Evolutionary conservation across 176 grass and related monocot species (phyloP), one percentile per base, ranked within the genome.

Genomic region (Musa troglodytarum): DNA sequence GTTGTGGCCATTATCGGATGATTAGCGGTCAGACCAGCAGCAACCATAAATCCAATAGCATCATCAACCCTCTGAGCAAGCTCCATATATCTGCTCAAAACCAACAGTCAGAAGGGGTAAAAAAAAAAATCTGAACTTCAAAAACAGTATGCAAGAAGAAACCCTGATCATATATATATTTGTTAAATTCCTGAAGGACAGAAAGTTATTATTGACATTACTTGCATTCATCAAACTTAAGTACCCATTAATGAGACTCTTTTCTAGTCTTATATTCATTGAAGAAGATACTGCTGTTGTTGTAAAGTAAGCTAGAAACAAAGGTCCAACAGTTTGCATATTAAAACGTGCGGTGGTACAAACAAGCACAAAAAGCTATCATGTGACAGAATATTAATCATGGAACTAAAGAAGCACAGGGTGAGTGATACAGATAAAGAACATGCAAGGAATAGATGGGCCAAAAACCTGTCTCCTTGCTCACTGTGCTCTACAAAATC

Each of bases 1-100:
- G 72, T 74, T 24, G 72, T 74, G 53, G 52, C 28, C 51, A 74
- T 74, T 54, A 74, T 74, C 3, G 72, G 72, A 57, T 74, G 72
- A 50, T 74, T 23, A 25, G 72, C 53, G 29, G 53, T 74, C 52
- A 74, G 22, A 54, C 72, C 53, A 43, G 72, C 72, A 74, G 52
- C 72, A 74, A 74, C 72, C 72, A 74, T 74, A 29, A 74, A 74
- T 17, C 72, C 72, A 29, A 74, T 74, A 16, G 72, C 72, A 57
- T 74, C 72, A 10, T 74, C 72, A 10, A 74, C 72, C 56, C 72
- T 74, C 72, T 57, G 72, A 55, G 72, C 72, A 74, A 74, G 72
- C 21, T 74, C 72, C 53, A 34, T 74, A 7, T 74, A 74, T 57
- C 72, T 74, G 53, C 22, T 54, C 21, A 28, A 74, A 54, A 16